These are phyloP conservation scores for Eimeria praecox DNA, from an alignment of 169 alveolate genomes.

Conservation along the genomic window DNA sequence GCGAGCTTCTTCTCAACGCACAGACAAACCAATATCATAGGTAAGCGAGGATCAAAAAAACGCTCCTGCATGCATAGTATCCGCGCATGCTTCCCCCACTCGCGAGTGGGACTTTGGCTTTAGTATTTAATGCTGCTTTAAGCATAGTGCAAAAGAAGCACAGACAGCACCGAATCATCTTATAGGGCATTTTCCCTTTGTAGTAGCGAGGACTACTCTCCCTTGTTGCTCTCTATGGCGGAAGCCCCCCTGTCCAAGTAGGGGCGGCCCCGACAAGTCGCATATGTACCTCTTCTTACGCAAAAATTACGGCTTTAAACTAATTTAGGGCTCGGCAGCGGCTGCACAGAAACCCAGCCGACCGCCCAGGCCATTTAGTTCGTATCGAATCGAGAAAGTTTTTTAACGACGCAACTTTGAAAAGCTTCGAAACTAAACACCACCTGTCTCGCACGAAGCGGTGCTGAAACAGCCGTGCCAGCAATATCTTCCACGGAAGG, in stretches of 20 bases:
- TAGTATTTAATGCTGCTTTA: slow-evolving; percentile 12
- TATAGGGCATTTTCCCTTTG: neutral
- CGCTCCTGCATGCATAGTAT: neutral
- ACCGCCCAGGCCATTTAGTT: neutral
- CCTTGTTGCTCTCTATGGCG: neutral
- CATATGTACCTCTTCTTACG: neutral
- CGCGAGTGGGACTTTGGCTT: neutral
- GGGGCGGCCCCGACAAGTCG: neutral
- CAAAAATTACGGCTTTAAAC: neutral
- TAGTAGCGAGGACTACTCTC: neutral
- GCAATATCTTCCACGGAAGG: neutral
- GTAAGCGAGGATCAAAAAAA: neutral
- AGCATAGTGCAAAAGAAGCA: neutral
- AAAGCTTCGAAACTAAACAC: neutral
- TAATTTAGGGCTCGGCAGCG: neutral
- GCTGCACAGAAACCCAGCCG: neutral
- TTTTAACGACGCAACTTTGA: neutral
- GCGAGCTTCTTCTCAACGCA: slow-evolving; percentile 79
- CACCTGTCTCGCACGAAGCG: neutral
- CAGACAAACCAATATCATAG: slow-evolving; percentile 27
- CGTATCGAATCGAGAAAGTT: neutral
- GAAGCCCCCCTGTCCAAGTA: neutral
- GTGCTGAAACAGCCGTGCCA: neutral
- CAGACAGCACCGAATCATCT: neutral
- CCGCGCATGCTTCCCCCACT: neutral